Conservation (phyloP, 495 filamentous ascomycete genomes). For the Podospora pseudoanserina region DNA sequence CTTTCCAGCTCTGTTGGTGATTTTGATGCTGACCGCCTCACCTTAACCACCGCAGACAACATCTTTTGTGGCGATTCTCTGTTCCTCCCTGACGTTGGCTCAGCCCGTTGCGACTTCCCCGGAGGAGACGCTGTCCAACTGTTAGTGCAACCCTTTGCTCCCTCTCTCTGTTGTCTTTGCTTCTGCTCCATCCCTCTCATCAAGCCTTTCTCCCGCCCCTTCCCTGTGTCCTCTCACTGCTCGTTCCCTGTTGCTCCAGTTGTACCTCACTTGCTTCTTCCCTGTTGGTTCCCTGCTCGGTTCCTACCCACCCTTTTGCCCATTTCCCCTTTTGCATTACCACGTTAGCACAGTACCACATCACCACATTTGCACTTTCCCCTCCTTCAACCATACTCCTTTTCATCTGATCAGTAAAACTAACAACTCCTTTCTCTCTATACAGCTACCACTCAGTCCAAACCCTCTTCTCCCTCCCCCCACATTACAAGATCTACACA, state of each 20-base stretch:
- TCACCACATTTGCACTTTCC: background rate
- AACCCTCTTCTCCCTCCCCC: constrained; percentile 46
- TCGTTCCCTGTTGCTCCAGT: too few species aligned
- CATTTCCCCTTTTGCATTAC: background rate
- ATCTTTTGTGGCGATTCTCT: constrained; percentile 61
- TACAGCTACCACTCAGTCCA: constrained; percentile 35
- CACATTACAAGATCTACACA: constrained; percentile 46
- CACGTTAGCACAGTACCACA: background rate
- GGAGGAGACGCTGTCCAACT: constrained; percentile 48
- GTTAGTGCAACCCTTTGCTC: constrained; percentile 21
- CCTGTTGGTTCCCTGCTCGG: background rate
- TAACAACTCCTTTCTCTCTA: background rate
- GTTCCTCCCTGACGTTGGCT: constrained; percentile 57
- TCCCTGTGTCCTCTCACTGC: too few species aligned
- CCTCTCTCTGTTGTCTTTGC: too few species aligned
- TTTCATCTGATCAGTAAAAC: background rate
- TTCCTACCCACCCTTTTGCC: background rate
- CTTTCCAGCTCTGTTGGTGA: background rate
- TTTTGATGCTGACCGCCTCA: background rate
- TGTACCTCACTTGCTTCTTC: background rate
- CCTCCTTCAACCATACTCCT: background rate
- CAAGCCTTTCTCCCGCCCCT: too few species aligned
- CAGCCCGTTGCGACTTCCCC: constrained; percentile 59
- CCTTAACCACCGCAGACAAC: constrained; percentile 32
- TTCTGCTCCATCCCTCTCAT: too few species aligned